Base-by-base conservation (phyloP, 2,329 filamentous ascomycete species). In the Aspergillus alliaceus region DNA sequence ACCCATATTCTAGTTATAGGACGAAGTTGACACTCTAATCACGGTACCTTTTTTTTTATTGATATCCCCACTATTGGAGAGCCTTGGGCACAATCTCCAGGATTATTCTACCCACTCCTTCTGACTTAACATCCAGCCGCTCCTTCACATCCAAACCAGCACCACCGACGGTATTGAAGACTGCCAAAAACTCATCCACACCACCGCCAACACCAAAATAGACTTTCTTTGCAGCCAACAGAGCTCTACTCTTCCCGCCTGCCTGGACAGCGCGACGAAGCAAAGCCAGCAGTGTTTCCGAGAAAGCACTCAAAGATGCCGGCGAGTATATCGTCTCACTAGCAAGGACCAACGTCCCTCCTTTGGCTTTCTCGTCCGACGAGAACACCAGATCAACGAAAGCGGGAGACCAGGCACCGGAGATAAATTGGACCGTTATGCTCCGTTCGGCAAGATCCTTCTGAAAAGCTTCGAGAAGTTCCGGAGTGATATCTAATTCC, bases 201-300 rank as follows among this genome's bases (percentile, higher is more conserved):
- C 85, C 85, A 2, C 86, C 86, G 1, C 86, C 86, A 29, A 88
- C 85, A 0, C 86, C 86, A 66, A 88, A 88, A 71, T 88, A 88
- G 39, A 88, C 81, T 61, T 82, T 79, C 72, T 88, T 88, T 2
- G 86, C 86, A 8, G 84, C 86, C 5, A 88, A 76, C 56, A 87
- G 73, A 2, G 83, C 82, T 61, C 79, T 84, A 35, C 69, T 68
- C 35, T 54, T 66, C 20, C 20, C 51, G 14, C 54, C 54, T 3
- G 48, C 58, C 4, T 53, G 59, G 29, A 39, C 61, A n/a, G 65
- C 69, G 71, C 67, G 76, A 69, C 59, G 80, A 62, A 87, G 70
- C 25, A 87, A 61, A 6, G 66, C 73, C 8, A 81, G 64, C 44
- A 88, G 68, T 1, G 82, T 80, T 39, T 84, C 79, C 0, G 84